A percentile compares a stretch with the other conserved stretches of the same genome.
Conservation (phyloP, 2,329 filamentous ascomycete genomes). For the Thermochaetoides dissita region DNA sequence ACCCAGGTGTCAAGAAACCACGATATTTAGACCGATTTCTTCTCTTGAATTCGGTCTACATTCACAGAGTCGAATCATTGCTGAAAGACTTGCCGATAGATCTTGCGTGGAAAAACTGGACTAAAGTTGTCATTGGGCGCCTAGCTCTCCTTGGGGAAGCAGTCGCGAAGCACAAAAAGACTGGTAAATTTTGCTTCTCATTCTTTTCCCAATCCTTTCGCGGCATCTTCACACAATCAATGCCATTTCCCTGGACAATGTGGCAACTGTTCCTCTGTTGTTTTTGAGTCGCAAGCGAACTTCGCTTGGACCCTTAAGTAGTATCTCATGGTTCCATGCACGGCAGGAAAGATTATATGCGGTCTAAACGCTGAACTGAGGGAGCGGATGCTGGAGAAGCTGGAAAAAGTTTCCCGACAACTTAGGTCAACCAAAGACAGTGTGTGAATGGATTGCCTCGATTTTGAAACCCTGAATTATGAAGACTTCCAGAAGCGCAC, state of each 20-base stretch:
- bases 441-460: background rate
- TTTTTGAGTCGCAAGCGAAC: constrained; percentile 14
- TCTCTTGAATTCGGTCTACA: constrained; percentile 3
- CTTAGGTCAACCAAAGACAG: constrained; percentile 6
- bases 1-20: background rate
- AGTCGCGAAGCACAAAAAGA: constrained; percentile 6
- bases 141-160: constrained; percentile 3
- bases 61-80: constrained; percentile 7
- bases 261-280: constrained; percentile 13
- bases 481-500: background rate
- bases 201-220: constrained; percentile 18
- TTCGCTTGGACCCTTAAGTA: constrained; percentile 16
- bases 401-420: constrained; percentile 5
- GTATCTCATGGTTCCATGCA: constrained; percentile 13
- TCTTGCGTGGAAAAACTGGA: constrained; percentile 18
- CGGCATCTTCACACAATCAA: constrained; percentile 21
- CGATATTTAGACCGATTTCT: background rate
- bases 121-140: constrained; percentile 10
- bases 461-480: background rate
- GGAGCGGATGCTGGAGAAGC: constrained; percentile 3
- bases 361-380: constrained; percentile 4
- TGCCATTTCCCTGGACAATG: constrained; percentile 18
- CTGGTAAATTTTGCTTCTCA: constrained; percentile 15
- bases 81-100: constrained; percentile 18
- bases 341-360: constrained; percentile 9